Percentiles rank a stretch among this genome's conserved stretches.
These are phyloP conservation scores for Globisporangium nodosum DNA, from an alignment of 352 stramenopile genomes.

Conservation along the genomic window DNA sequence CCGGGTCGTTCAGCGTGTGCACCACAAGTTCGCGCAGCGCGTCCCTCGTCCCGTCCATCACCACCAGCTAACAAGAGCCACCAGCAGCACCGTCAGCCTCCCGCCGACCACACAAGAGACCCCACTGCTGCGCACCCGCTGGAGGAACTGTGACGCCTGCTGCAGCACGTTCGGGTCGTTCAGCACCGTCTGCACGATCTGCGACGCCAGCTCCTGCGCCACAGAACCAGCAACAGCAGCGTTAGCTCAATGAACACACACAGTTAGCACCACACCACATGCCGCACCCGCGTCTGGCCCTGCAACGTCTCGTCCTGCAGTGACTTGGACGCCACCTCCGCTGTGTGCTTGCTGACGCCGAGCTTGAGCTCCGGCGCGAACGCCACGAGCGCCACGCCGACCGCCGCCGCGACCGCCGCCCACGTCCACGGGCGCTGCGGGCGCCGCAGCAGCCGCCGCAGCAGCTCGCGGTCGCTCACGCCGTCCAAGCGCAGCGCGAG, in stretches of 20 bases:
- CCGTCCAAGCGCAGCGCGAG: constrained; percentile 9
- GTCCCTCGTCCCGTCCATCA: constrained; percentile 59
- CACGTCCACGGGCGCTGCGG: constrained; percentile 59
- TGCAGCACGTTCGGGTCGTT: constrained; percentile 82
- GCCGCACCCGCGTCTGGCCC: constrained; percentile 40
- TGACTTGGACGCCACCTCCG: constrained; percentile 73
- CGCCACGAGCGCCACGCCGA: constrained; percentile 51
- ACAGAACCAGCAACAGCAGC: not conserved
- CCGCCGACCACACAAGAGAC: not conserved
- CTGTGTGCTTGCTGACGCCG: constrained; percentile 77
- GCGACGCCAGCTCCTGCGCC: constrained; percentile 51
- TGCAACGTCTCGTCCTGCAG: constrained; percentile 82
- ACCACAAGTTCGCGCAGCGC: constrained; percentile 44
- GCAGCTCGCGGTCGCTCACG: constrained; percentile 41
- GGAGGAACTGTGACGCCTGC: constrained; percentile 70
- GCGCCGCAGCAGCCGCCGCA: constrained; percentile 28
- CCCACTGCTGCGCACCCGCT: constrained; percentile 27
- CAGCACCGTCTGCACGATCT: constrained; percentile 85
- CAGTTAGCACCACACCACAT: too few species aligned
- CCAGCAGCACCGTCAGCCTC: constrained; percentile 2
- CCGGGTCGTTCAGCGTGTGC: constrained; percentile 52
- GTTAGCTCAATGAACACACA: constrained; percentile 1
- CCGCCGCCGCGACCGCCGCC: constrained; percentile 31
- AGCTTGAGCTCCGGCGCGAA: constrained; percentile 75
- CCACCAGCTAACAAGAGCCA: constrained; percentile 45